Base-by-base conservation (phyloP, 2,329 filamentous ascomycete genomes). In the Penicillium sp. region DNA sequence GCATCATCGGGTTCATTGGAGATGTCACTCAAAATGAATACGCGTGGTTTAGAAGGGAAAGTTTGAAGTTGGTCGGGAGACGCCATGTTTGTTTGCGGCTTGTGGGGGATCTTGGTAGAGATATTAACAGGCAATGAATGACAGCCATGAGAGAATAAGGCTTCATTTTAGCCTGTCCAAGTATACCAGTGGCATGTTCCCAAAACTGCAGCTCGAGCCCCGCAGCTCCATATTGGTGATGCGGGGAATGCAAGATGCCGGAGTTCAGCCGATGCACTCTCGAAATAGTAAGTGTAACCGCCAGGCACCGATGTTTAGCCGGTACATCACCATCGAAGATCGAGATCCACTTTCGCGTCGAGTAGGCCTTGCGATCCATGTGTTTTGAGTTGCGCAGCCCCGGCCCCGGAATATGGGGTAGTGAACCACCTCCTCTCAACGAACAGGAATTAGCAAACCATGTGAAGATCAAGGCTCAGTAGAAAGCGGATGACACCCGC, bases 1-100 rank as follows among this genome's bases (percentile, higher is more conserved):
- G 74, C 71, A 63, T 81, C 78, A 54, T 80, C 78, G 0, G 77
- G 78, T 58, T 81, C 78, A 59, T 80, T 80, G 49, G 75, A 75
- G 55, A 80, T 80, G 47, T 81, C 78, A 11, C 76, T 74, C 19
- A 79, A 52, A 54, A 79, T 71, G 21, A 79, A 78, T 10, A 78
- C 72, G 7, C 63, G 59, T 9, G 59, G 59, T 14, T 61, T 59
- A 8, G 56, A 55, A 19, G 50, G 43, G 43, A 55, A 61, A 5
- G 54, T 54, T 14, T 58, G 56, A 8, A 61, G 39, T 35, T 56
- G 53, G 10, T 49, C 26, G 9, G 53, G 48, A 42, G 56, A 56
- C 11, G 54, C 56, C 58, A 61, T 61, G 22, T 24, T 56, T 33
- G 44, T 21, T 11, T 27, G 14, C 24, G 14, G n/a, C 16, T 35